phyloP scores from a whole-genome alignment of 192 early-diverging fungal species.

The Podila epicladia region DNA sequence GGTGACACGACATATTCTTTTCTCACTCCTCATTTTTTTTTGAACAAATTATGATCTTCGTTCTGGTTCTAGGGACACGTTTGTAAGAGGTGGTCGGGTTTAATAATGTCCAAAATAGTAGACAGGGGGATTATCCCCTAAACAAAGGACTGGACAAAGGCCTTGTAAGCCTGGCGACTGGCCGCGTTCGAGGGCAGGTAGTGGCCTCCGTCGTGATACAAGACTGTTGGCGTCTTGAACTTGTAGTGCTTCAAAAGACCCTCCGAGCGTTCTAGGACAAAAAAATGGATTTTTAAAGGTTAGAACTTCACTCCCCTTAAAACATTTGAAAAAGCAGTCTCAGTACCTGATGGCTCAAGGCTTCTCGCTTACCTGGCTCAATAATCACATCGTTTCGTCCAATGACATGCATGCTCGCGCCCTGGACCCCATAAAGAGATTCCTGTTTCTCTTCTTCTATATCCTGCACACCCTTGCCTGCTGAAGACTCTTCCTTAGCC shows the following conservation, averaged over 20 bases:
- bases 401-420: constrained; percentile 46
- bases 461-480: constrained; percentile 1
- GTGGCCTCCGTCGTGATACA: constrained; percentile 48
- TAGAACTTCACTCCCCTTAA: not conserved
- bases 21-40: not conserved
- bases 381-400: constrained; percentile 45
- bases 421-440: constrained; percentile 35
- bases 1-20: not conserved
- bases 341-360: too few species aligned
- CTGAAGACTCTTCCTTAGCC: not conserved
- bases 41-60: not conserved
- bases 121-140: not conserved
- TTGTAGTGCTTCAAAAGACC: constrained; percentile 35
- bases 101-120: too few species aligned
- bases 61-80: too few species aligned
- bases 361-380: constrained; percentile 18
- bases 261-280: constrained; percentile 25
- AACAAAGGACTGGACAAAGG: constrained; percentile 42
- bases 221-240: constrained; percentile 12
- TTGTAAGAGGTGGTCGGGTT: too few species aligned
- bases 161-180: constrained; percentile 44
- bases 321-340: not conserved
- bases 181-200: constrained; percentile 43
- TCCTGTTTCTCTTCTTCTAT: constrained; percentile 18
- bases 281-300: not conserved